A percentile compares a stretch with the other conserved stretches of the same genome.
Evolutionary conservation across 805 yeast species (phyloP).

Genomic region (Kodamaea jinghongensis): DNA sequence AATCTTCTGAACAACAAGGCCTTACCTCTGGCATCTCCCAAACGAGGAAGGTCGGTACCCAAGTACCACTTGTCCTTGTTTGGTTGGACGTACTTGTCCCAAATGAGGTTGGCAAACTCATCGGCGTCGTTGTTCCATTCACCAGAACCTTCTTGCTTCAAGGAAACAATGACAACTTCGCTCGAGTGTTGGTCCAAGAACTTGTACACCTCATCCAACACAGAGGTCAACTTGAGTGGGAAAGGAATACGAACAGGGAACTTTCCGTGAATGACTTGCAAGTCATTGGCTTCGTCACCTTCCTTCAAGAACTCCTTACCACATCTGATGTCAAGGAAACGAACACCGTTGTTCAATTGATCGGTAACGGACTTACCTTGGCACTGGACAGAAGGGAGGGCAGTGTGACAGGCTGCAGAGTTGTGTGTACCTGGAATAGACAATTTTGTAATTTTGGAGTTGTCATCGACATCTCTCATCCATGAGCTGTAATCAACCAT

Average conservation of each 20-base stretch:
- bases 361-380: slow-evolving; percentile 59
- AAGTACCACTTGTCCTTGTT: slow-evolving; percentile 60
- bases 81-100: slow-evolving; percentile 53
- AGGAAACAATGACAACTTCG: slow-evolving; percentile 63
- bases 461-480: slow-evolving; percentile 54
- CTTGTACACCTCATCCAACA: slow-evolving; percentile 55
- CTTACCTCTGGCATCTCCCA: slow-evolving; percentile 67
- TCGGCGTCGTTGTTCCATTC: slow-evolving; percentile 61
- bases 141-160: slow-evolving; percentile 73
- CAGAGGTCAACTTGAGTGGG: slow-evolving; percentile 50
- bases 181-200: slow-evolving; percentile 52
- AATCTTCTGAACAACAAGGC: slow-evolving; percentile 66
- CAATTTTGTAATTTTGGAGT: slow-evolving; percentile 48
- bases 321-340: slow-evolving; percentile 67
- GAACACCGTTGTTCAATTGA: slow-evolving; percentile 70
- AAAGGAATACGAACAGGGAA: slow-evolving; percentile 67
- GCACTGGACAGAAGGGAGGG: slow-evolving; percentile 75
- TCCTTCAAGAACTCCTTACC: slow-evolving; percentile 55
- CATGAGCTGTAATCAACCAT: slow-evolving; percentile 49
- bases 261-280: slow-evolving; percentile 71
- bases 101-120: slow-evolving; percentile 61
- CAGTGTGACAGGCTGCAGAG: slow-evolving; percentile 67
- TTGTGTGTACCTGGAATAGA: slow-evolving; percentile 86
- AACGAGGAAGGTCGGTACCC: slow-evolving; percentile 50
- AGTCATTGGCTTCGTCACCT: slow-evolving; percentile 50